Percentiles rank a stretch among this genome's conserved stretches.
Evolutionary conservation across 768 basidiomycete genomes (phyloP).

Genomic region (Clavaria fumosa): DNA sequence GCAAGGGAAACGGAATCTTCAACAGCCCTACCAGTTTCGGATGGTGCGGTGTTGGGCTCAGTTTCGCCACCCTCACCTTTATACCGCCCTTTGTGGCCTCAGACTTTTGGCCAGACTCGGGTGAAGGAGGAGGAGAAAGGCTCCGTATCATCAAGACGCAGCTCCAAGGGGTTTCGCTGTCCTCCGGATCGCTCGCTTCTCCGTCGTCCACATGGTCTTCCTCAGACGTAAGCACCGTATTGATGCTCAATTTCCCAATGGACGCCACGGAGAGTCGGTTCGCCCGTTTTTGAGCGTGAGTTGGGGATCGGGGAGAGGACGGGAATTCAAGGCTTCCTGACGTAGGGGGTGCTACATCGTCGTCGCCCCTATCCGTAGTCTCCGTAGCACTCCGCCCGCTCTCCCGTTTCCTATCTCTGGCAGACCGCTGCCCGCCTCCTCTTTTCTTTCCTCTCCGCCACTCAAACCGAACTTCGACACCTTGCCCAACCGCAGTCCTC

Average conservation of each 20-base stretch:
- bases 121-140: slow-evolving; percentile 10
- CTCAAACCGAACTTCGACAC: slow-evolving; percentile 59
- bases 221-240: slow-evolving; percentile 1
- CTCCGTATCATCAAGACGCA: slow-evolving; percentile 64
- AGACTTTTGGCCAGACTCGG: slow-evolving; percentile 6
- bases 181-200: slow-evolving; percentile 87
- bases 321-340: no score
- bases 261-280: neutral
- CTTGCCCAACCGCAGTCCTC: slow-evolving; percentile 7
- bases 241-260: slow-evolving; percentile 5
- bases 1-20: slow-evolving; percentile 80
- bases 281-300: slow-evolving; percentile 6
- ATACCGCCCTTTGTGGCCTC: slow-evolving; percentile 9
- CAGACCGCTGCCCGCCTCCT: slow-evolving; percentile 14
- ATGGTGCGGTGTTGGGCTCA: slow-evolving; percentile 89
- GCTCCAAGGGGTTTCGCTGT: slow-evolving; percentile 92
- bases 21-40: slow-evolving; percentile 87
- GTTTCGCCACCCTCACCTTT: slow-evolving; percentile 60
- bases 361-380: slow-evolving; percentile 11
- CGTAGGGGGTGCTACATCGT: slow-evolving; percentile 3
- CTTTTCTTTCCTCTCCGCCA: slow-evolving; percentile 44
- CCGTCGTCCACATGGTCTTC: slow-evolving; percentile 32
- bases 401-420: slow-evolving; percentile 11
- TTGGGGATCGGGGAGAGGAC: neutral
- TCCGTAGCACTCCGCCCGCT: slow-evolving; percentile 5